Evolutionary conservation across 2,329 filamentous ascomycete genomes (phyloP), one percentile per base, ranked within the genome.

Genomic region (Xylariaceae sp.): DNA sequence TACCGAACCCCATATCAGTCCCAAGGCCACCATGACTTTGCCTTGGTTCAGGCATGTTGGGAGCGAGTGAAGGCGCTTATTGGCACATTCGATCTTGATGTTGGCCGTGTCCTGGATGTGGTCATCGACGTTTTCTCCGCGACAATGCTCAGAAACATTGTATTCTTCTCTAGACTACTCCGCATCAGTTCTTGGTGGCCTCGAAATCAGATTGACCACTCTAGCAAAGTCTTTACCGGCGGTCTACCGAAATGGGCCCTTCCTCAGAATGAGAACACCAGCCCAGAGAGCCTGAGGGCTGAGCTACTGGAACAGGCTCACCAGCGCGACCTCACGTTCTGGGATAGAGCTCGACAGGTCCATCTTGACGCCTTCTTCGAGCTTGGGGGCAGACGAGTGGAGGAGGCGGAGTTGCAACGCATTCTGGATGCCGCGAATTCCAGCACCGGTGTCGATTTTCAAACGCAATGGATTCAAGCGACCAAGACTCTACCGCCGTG

Each of bases 141-240:
- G 11, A 85, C 95, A 1, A 78, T 98, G 39, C 87, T 98, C 56
- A 94, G 94, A 59, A 89, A 95, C 52, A 89, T 85, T 61, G 82
- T 85, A 24, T 98, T 97, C 67, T 97, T 96, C 57, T 85, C 97
- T 61, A 95, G 95, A 61, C 83, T 97, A 36, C 72, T 98, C 18
- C 79, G 91, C 43, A 82, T 83, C 44, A 97, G 91, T 67, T 95
- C 91, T 18, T 98, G 93, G 93, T 98, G 93, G 93, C 93, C 93
- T 2, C 81, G 83, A 37, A 80, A 79, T 37, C 73, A 76, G 51
- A 60, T 67, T 28, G 63, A 58, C 50, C 59, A 59, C 35, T 56
- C 61, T 34, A 60, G 67, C 9, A 60, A 60, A 26, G 64, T 72
- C 15, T 76, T 76, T 36, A 69, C 77, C 12, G 76, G 77, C 3